Evolutionary conservation across 2,329 filamentous ascomycete genomes (phyloP), one percentile per base, ranked within the genome.

Genomic region (Phaeomoniella chlamydospora): DNA sequence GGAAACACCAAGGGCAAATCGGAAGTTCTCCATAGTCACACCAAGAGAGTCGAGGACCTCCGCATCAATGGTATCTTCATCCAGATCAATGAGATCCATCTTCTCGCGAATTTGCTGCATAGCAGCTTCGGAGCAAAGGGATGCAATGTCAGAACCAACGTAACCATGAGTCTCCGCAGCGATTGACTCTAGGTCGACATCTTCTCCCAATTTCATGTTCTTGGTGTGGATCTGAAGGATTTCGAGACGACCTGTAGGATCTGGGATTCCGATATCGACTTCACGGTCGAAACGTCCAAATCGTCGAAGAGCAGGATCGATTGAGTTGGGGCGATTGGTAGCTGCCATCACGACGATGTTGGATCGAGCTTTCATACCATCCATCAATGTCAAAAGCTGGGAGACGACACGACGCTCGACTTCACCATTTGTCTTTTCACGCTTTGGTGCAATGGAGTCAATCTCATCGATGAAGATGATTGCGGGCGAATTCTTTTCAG

Each of bases 31-130:
- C 85, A 96, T 96, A 43, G 90, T 98, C 34, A 98, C 90, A 58
- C 90, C 90, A 33, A 98, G 77, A 32, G 90, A 96, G 65, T 98
- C 90, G 37, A 98, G 75, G 36, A 98, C 90, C 67, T 98, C 90
- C 18, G 90, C 90, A 52, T 98, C 90, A 44, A 98, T 98, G 43
- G 90, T 98, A 55, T 98, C 90, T 67, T 98, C 90, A 46, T 98
- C 90, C 19, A 98, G 74, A 62, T 98, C 90, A 49, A 98, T 98
- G 45, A 98, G 75, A 57, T 98, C 90, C 90, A 98, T 98, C 80
- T 98, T 98, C 67, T 98, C 90, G 67, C 90, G 88, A 62, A 98
- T 98, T 67, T 98, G 90, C 63, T 98, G 90, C 90, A 98, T 98
- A 45, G 90, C 90, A 56, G 90, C 90, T 65, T 98, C 90, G 4